A percentile compares a stretch with the other conserved stretches of the same genome.
Evolutionary conservation across 2,329 filamentous ascomycete species (phyloP).

Genomic region (Verticillium nubilum): DNA sequence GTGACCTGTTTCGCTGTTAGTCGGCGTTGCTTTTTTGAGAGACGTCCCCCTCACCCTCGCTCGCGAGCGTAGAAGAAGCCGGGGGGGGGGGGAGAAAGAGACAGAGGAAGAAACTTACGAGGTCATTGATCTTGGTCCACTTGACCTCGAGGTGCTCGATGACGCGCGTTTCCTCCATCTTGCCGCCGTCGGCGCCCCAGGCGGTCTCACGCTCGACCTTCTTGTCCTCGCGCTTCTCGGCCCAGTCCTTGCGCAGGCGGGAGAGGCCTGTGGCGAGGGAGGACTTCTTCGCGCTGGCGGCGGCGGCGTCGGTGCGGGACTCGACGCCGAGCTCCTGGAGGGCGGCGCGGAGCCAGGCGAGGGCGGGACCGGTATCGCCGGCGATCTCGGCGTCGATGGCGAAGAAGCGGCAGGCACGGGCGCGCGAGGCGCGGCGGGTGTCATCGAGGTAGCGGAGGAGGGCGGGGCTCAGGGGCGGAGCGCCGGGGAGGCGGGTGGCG

Average conservation of each 20-base stretch:
- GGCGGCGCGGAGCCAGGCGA: constrained; percentile 81
- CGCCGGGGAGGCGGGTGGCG: constrained; percentile 21
- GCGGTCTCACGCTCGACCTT: constrained; percentile 66
- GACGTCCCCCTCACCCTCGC: too few species aligned
- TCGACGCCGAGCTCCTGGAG: constrained; percentile 68
- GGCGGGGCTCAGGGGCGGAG: constrained; percentile 55
- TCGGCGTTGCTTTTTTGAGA: too few species aligned
- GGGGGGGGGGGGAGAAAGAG: neutral
- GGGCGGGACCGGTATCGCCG: constrained; percentile 74
- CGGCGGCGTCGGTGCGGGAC: constrained; percentile 26
- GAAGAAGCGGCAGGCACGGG: constrained; percentile 84
- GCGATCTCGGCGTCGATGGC: constrained; percentile 82
- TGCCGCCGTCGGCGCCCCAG: constrained; percentile 82
- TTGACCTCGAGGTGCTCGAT: constrained; percentile 83
- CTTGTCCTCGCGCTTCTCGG: constrained; percentile 73
- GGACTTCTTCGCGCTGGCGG: constrained; percentile 38
- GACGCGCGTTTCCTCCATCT: constrained; percentile 76
- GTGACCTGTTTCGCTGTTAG: constrained; percentile 54
- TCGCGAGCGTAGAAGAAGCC: too few species aligned
- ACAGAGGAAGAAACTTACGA: constrained; percentile 45
- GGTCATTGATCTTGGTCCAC: constrained; percentile 92
- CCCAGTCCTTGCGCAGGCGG: constrained; percentile 67
- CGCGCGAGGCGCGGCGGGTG: constrained; percentile 67
- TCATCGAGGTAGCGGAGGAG: constrained; percentile 72
- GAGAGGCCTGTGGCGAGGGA: constrained; percentile 39